Evolutionary conservation across 2,329 filamentous ascomycete species (phyloP).

Genomic region (Microsporum audouinii): DNA sequence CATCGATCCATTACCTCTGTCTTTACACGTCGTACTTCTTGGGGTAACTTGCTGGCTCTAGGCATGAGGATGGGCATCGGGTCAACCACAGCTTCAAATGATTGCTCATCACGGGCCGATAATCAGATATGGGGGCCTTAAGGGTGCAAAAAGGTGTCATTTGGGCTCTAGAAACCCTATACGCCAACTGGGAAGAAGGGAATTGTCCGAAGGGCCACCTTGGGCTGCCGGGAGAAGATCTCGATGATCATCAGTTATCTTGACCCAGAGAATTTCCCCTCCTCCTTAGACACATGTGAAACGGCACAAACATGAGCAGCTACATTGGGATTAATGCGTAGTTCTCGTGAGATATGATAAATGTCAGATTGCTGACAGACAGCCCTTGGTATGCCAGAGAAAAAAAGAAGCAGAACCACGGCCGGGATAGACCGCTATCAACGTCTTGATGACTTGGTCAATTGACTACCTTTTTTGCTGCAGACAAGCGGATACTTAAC

Average conservation of each 20-base stretch:
- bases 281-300: not conserved
- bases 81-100: too few species aligned
- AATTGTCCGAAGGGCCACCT: slow-evolving; percentile 5
- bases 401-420: not conserved
- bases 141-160: slow-evolving; percentile 4
- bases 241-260: not conserved
- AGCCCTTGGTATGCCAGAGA: not conserved
- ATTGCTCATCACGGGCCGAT: too few species aligned
- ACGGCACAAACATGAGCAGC: not conserved
- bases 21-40: too few species aligned
- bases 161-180: slow-evolving; percentile 7
- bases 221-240: slow-evolving; percentile 5
- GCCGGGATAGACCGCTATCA: not conserved
- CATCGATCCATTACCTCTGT: too few species aligned
- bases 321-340: not conserved
- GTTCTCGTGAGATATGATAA: not conserved
- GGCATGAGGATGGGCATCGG: too few species aligned
- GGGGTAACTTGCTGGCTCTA: too few species aligned
- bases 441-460: not conserved
- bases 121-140: not conserved
- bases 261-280: not conserved
- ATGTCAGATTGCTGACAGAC: not conserved
- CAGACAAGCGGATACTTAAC: not conserved
- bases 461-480: not conserved
- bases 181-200: slow-evolving; percentile 9